Base-by-base conservation (phyloP, 2,329 filamentous ascomycete species). In the Botrytis elliptica region DNA sequence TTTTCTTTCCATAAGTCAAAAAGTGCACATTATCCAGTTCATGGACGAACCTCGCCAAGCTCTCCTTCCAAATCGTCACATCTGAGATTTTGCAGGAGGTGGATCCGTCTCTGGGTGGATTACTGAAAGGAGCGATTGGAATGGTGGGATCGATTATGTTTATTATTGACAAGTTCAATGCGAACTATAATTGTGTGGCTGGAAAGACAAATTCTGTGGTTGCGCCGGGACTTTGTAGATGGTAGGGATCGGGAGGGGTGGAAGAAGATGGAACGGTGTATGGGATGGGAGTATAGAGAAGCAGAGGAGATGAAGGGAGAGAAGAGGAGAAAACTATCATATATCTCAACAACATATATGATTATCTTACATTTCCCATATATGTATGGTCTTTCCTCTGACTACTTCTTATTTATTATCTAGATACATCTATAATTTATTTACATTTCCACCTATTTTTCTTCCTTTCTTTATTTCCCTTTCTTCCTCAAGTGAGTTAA, bases 201-300 rank as follows among this genome's bases (percentile, higher is more conserved):
- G 40, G 63, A 20, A 65, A 65, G 63, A 65, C 14, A 14, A 65
- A 65, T 22, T 62, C 59, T 12, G 59, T 62, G 3, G 59, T 62
- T 62, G 59, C 22, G 9, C 59, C 59, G 10, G 59, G 20, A 1
- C 59, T 62, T 62, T 62, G 59, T 62, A 36, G 57, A 33, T 60
- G 57, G 36, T 20, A 33, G 33, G 4, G 7, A 18, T 16, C 3
- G 42, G 16, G 42, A 42, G 16, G 16, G 16, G 8, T 20, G 18
- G 18, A 44, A 44, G 18, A 20, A 44, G 16, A 44, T 44, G 42
- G 7, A 44, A 40, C 1, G 42, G 16, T 20, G 42, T 44, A 3
- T 1, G 1, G 42, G 18, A 5, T 1, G 0, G 42, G 18, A 3
- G 42, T 0, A 18, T 20, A 3, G 16, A 18, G 42, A 18, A 18